Percentiles rank a stretch among this genome's conserved stretches.
These are phyloP conservation scores for Microbotryum lychnidis-dioicae DNA, from an alignment of 1,284 basidiomycete genomes.

Conservation along the genomic window DNA sequence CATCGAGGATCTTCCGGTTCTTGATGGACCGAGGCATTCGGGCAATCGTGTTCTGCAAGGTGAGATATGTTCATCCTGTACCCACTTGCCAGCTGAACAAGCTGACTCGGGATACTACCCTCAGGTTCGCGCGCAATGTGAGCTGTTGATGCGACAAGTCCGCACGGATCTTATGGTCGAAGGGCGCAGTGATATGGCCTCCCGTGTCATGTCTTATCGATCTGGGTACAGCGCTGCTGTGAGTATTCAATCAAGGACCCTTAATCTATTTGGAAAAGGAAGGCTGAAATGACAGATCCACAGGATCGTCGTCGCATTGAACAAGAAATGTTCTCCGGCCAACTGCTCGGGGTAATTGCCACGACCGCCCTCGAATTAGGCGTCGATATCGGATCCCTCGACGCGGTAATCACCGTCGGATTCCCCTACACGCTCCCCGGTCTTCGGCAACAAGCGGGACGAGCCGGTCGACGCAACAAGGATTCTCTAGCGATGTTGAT, in stretches of 20 bases:
- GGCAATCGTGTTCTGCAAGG: slow-evolving; percentile 82
- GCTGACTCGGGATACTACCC: not conserved
- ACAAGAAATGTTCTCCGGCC: slow-evolving; percentile 73
- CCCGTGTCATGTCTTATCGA: slow-evolving; percentile 72
- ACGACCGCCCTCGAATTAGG: slow-evolving; percentile 86
- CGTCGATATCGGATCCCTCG: slow-evolving; percentile 79
- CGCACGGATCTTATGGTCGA: slow-evolving; percentile 63
- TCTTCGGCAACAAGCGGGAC: slow-evolving; percentile 72
- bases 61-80: slow-evolving; percentile 35
- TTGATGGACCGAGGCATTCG: slow-evolving; percentile 72
- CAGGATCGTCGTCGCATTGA: slow-evolving; percentile 78
- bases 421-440: slow-evolving; percentile 55
- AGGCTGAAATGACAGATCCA: not conserved
- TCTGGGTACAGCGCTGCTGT: slow-evolving; percentile 63
- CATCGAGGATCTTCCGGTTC: slow-evolving; percentile 65
- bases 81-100: not conserved
- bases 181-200: slow-evolving; percentile 65
- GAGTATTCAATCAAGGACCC: not conserved
- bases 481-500: slow-evolving; percentile 76
- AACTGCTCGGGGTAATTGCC: slow-evolving; percentile 72
- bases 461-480: slow-evolving; percentile 71
- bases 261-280: not conserved
- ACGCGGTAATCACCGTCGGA: slow-evolving; percentile 81
- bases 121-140: slow-evolving; percentile 70
- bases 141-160: slow-evolving; percentile 72